phyloP scores from a whole-genome alignment of 805 yeast genomes.

The Nakazawaea anatomiae region DNA sequence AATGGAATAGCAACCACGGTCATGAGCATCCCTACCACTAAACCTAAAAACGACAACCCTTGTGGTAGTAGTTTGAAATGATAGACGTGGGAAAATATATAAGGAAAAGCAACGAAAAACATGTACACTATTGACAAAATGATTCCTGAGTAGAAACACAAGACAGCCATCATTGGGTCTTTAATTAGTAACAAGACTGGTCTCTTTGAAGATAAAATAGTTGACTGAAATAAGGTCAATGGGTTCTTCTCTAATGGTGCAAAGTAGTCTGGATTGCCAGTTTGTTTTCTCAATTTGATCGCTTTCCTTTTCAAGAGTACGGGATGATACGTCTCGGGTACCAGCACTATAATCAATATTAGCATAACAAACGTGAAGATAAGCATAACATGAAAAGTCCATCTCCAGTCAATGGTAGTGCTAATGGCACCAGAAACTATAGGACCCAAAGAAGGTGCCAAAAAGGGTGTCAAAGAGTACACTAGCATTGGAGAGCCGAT shows the following conservation, averaged over 20 bases:
- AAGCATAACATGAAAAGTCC: constrained; percentile 63
- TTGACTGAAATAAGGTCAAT: constrained; percentile 30
- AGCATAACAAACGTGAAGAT: constrained; percentile 40
- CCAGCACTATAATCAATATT: constrained; percentile 14
- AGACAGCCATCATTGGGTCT: constrained; percentile 51
- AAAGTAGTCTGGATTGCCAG: constrained; percentile 30
- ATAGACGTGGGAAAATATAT: constrained; percentile 48
- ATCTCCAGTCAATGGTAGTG: constrained; percentile 55
- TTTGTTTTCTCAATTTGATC: constrained; percentile 35
- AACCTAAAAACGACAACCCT: constrained; percentile 61
- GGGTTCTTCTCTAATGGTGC: constrained; percentile 36
- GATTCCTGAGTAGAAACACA: constrained; percentile 53
- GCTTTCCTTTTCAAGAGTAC: constrained; percentile 48
- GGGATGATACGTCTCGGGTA: constrained; percentile 44
- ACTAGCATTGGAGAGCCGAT: constrained; percentile 68
- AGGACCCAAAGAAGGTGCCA: constrained; percentile 72
- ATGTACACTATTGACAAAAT: constrained; percentile 55
- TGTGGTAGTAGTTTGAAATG: constrained; percentile 45
- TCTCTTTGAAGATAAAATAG: constrained; percentile 41
- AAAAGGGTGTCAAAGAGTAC: constrained; percentile 56
- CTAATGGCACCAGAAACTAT: constrained; percentile 54
- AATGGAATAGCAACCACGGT: constrained; percentile 33
- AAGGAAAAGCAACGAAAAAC: constrained; percentile 63
- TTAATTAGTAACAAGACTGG: constrained; percentile 41
- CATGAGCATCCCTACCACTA: constrained; percentile 43